phyloP scores from a whole-genome alignment of 2,329 filamentous ascomycete species.

The Cercospora zeae-maydis region DNA sequence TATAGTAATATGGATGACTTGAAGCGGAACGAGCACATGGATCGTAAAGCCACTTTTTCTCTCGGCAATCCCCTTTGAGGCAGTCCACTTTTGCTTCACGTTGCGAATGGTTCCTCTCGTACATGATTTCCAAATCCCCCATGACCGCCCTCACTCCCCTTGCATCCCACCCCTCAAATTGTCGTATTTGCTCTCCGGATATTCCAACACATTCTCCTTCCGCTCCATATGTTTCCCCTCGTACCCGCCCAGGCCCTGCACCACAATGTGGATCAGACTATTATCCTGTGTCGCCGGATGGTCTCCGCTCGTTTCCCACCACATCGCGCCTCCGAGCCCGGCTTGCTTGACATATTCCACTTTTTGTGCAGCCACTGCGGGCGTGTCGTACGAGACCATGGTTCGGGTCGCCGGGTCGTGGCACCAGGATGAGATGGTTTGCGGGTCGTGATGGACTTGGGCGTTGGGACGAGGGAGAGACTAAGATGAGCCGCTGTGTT shows the following conservation, averaged over 20 bases:
- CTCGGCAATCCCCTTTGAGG: too few relatives aligned
- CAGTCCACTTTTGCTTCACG: background rate
- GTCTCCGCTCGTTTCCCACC: constrained; percentile 88
- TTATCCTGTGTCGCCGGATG: constrained; percentile 49
- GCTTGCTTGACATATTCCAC: constrained; percentile 64
- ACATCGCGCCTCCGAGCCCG: constrained; percentile 86
- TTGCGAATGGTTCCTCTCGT: background rate
- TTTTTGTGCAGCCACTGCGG: constrained; percentile 65
- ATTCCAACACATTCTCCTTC: constrained; percentile 47
- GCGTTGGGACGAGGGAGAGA: constrained; percentile 67
- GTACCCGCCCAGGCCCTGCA: constrained; percentile 40
- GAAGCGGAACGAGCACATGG: background rate
- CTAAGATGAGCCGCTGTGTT: constrained; percentile 25
- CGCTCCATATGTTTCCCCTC: constrained; percentile 45
- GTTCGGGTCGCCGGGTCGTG: constrained; percentile 62
- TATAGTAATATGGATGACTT: background rate
- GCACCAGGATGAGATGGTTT: constrained; percentile 69
- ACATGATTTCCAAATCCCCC: background rate
- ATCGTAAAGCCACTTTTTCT: too few relatives aligned
- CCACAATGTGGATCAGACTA: constrained; percentile 58
- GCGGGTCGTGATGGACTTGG: constrained; percentile 60
- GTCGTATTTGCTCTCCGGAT: constrained; percentile 53
- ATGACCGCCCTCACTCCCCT: constrained; percentile 25
- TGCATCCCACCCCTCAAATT: constrained; percentile 48
- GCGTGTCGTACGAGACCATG: constrained; percentile 74